A percentile compares a stretch with the other conserved stretches of the same genome.
Conservation (phyloP, 2,329 filamentous ascomycete genomes). For the Lasiodiplodia sp. region DNA sequence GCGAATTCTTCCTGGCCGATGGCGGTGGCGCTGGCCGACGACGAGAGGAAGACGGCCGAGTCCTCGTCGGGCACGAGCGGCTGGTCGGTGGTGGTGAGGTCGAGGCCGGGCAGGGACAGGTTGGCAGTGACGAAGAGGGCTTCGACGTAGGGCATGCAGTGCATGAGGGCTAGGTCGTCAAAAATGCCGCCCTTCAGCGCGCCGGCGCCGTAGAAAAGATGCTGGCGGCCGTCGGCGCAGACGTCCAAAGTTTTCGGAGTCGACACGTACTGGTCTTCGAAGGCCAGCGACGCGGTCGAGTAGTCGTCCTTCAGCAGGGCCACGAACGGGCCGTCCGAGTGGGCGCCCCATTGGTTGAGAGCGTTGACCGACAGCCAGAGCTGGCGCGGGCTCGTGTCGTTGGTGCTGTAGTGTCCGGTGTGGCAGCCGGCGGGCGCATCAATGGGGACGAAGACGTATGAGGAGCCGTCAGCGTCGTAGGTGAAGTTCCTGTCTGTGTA, state of each 20-base stretch:
- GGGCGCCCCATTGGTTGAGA: neutral
- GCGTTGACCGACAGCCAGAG: neutral
- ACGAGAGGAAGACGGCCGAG: neutral
- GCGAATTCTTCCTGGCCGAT: neutral
- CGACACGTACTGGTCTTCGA: neutral
- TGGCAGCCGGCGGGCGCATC: neutral
- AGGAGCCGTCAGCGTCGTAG: neutral
- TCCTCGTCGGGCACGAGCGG: neutral
- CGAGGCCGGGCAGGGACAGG: neutral
- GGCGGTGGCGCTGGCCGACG: neutral
- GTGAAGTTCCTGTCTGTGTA: neutral
- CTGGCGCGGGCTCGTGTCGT: neutral
- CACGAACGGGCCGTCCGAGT: neutral
- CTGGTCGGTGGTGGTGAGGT: neutral
- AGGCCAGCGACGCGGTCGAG: neutral
- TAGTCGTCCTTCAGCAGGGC: neutral
- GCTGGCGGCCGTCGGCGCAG: neutral
- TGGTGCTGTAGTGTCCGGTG: neutral
- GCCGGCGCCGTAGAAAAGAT: neutral
- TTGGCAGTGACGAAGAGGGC: neutral
- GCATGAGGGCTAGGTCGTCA: neutral
- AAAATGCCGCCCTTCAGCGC: neutral
- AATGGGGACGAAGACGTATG: neutral
- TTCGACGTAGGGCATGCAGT: neutral
- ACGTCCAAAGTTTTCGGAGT: neutral